Evolutionary conservation across 306 rosid species (phyloP), one percentile per base, ranked within the genome.

Genomic region (Dryas alaskensis): DNA sequence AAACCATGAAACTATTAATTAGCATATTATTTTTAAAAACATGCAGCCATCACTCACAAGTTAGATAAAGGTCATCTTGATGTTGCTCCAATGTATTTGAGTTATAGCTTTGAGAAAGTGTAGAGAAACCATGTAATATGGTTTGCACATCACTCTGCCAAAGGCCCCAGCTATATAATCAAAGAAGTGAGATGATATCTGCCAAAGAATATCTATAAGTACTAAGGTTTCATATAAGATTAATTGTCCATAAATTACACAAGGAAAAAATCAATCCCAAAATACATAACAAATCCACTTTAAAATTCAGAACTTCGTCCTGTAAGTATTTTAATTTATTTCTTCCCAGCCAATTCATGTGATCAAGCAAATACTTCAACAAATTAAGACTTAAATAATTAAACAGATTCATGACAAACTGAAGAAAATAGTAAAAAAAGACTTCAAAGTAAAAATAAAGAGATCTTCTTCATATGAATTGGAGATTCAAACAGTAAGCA

Each of bases 61-160:
- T 88, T 79, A 91, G 85, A 81, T 75, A 83, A 77, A 93, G 96
- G 73, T 89, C 98, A 65, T 86, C 81, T 10, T 80, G 90, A 76
- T 79, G 89, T 72, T 87, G 91, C 80, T 91, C 86, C 70, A 79
- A 80, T 69, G 88, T 81, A n/a, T 83, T 82, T 51, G 93, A 19
- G 22, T 19, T 19, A 78, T 75, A 81, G 85, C 75, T 85, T 73
- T 81, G 92, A 81, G 96, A 73, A 73, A 94, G 82, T 70, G 90
- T 79, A 31, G 95, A 85, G n/a, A n/a, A 94, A 64, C 96, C 89
- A 75, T 83, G 93, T 79, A 94, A 73, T 55, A 94, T 87, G 71
- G 88, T 80, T 77, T 94, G 96, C 78, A 91, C 84, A 70, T 94
- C 97, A 53, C 85, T 85, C 85, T 94, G 96, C 98, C 98, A 93